Base-by-base conservation (phyloP, 225 moss, liverwort and hornwort genomes). In the Rhytidiadelphus loreus region DNA sequence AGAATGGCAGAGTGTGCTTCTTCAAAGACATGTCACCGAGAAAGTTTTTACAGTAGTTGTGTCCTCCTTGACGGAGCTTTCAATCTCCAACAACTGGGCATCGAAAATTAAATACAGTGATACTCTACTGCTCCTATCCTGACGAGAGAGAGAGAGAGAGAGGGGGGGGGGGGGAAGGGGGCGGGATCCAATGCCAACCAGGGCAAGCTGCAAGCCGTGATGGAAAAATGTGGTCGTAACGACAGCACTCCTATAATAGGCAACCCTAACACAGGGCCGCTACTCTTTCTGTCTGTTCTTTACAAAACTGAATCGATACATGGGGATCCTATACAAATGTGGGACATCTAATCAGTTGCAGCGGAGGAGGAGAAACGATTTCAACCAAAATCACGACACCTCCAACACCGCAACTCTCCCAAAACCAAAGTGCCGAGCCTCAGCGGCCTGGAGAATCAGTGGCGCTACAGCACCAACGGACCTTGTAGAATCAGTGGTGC, bases 261-360 rank as follows among this genome's bases (percentile, higher is more conserved):
- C 83, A 55, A 75, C 81, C 91, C 91, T 69, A 52, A 46, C 65
- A 75, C 65, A 75, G 89, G 69, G 81, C 75, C 59, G 60, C 90
- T 41, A 87, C 85, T 77, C 83, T 85, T 85, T 83, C 35, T 35
- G 43, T 84, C 35, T 75, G 55, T 76, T 92, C 90, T 90, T 83
- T 92, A 92, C 90, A 92, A 90, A 92, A 88, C 92, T 84, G 90
- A 83, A 86, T 92, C 90, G 72, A 71, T 83, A 88, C 84, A 92
- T 74, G 86, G 69, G 75, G 17, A 84, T 88, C 84, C 77, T 92
- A 68, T 92, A 92, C 92, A 92, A 68, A 74, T 88, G 78, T 53
- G 71, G 85, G 64, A 80, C 62, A 74, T 77, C 57, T 59, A 59
- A 68, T 44, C 65, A 16, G 78, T 62, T 78, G 84, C 73, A 80